Percentiles rank a stretch among this genome's conserved stretches.
These are phyloP conservation scores for Madurella fahalii DNA, from an alignment of 2,329 filamentous ascomycete species.

Conservation along the genomic window DNA sequence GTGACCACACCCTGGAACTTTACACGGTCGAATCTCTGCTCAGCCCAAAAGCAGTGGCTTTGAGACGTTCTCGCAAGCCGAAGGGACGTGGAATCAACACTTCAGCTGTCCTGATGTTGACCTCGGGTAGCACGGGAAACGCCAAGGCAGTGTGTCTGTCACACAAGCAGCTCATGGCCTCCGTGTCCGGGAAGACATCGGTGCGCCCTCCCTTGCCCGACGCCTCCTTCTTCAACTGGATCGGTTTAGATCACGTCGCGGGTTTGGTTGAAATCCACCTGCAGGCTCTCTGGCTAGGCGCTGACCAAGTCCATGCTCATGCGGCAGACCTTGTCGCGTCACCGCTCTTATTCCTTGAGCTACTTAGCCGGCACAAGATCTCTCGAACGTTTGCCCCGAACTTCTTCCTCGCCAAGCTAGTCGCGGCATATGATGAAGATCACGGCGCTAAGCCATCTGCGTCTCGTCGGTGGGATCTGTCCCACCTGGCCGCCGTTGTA, in stretches of 20 bases:
- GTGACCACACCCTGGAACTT: neutral
- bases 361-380: conserved; percentile 39
- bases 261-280: conserved; percentile 51
- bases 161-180: conserved; percentile 40
- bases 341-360: conserved; percentile 38
- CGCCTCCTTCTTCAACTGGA: conserved; percentile 44
- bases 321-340: conserved; percentile 38
- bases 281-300: conserved; percentile 39
- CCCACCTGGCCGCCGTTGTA: conserved; percentile 26
- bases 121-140: conserved; percentile 49
- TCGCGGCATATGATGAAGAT: too few relatives aligned
- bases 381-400: conserved; percentile 42
- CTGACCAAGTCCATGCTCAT: conserved; percentile 43
- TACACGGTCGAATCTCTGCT: neutral
- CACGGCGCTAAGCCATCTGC: too few relatives aligned
- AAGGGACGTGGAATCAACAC: too few relatives aligned
- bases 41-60: too few relatives aligned
- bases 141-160: conserved; percentile 46
- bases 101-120: conserved; percentile 43
- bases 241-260: conserved; percentile 52
- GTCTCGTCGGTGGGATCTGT: conserved; percentile 13
- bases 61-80: too few relatives aligned
- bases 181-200: conserved; percentile 38
- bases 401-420: conserved; percentile 34
- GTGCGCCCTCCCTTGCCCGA: conserved; percentile 28